These are phyloP conservation scores for Globisporangium abappressorium DNA, from an alignment of 352 stramenopile species.

Conservation along the genomic window DNA sequence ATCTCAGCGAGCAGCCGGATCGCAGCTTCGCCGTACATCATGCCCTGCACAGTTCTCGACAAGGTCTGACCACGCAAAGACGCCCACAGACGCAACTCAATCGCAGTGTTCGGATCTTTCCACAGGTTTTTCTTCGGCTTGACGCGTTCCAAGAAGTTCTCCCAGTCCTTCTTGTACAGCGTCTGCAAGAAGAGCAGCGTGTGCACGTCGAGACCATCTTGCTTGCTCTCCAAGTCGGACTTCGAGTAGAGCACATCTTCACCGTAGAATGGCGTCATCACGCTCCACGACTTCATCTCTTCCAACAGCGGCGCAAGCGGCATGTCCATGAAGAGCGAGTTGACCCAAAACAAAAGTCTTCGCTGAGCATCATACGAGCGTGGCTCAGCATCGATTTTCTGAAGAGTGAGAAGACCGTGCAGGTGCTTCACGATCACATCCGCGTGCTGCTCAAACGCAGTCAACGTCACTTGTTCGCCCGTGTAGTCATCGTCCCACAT, in stretches of 20 bases:
- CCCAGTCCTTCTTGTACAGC: constrained; percentile 97
- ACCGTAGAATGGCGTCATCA: constrained; percentile 98
- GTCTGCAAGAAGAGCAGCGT: constrained; percentile 92
- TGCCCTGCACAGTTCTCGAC: constrained; percentile 96
- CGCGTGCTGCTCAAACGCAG: constrained; percentile 76
- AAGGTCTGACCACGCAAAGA: constrained; percentile 97
- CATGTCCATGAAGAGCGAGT: constrained; percentile 99
- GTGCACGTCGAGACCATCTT: constrained; percentile 90
- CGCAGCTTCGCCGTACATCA: constrained; percentile 99
- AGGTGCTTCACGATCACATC: constrained; percentile 87
- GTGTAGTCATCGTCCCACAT: constrained; percentile 99
- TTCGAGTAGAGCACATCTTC: constrained; percentile 98
- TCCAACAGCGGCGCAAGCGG: constrained; percentile 94
- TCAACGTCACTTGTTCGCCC: constrained; percentile 91
- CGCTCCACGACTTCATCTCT: constrained; percentile 99
- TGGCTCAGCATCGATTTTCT: constrained; percentile 97
- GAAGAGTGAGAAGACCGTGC: constrained; percentile 93
- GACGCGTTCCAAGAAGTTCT: constrained; percentile 97
- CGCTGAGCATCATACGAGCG: constrained; percentile 95
- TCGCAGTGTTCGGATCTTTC: constrained; percentile 81
- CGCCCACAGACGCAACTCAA: constrained; percentile 96
- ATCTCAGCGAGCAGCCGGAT: constrained; percentile 96
- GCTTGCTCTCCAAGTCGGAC: constrained; percentile 94
- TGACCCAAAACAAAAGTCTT: constrained; percentile 98
- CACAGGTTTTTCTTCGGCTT: constrained; percentile 92